These are phyloP conservation scores for Puccinia horiana DNA, from an alignment of 1,284 basidiomycete genomes.

Conservation along the genomic window DNA sequence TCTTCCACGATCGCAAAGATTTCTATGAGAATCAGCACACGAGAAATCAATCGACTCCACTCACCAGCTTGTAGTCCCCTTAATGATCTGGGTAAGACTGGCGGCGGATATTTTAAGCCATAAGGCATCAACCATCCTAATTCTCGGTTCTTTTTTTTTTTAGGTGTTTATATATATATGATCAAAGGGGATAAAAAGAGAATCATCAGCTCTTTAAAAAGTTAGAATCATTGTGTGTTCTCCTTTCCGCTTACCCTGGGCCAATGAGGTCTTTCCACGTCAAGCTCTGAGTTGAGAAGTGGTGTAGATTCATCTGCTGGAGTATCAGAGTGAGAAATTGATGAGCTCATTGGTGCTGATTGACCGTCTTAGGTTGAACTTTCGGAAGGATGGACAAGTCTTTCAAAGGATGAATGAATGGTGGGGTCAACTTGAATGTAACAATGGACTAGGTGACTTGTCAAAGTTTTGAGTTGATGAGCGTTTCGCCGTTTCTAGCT, in stretches of 20 bases:
- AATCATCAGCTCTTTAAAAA: neutral
- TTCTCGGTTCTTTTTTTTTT: conserved; percentile 33
- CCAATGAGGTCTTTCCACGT: conserved; percentile 29
- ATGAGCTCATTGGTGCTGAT: neutral
- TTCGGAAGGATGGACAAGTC: too few species aligned
- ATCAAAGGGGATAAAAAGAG: neutral
- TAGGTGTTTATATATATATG: neutral
- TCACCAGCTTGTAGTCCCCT: conserved; percentile 46
- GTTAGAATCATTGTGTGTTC: neutral
- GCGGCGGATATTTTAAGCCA: conserved; percentile 36
- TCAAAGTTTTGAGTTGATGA: neutral
- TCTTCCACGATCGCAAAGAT: neutral
- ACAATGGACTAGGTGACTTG: neutral
- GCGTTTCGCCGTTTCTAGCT: neutral
- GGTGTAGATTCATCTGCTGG: conserved; percentile 24
- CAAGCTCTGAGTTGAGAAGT: conserved; percentile 2
- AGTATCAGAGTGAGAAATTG: neutral
- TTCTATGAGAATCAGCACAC: neutral
- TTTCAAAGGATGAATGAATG: neutral
- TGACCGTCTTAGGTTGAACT: neutral
- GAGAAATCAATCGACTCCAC: neutral
- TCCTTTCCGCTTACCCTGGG: conserved; percentile 17
- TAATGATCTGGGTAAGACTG: conserved; percentile 33
- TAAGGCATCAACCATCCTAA: conserved; percentile 45
- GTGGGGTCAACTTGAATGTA: neutral